These are phyloP conservation scores for Fraxinus latifolia DNA, from an alignment of 305 asterid species.

Conservation along the genomic window DNA sequence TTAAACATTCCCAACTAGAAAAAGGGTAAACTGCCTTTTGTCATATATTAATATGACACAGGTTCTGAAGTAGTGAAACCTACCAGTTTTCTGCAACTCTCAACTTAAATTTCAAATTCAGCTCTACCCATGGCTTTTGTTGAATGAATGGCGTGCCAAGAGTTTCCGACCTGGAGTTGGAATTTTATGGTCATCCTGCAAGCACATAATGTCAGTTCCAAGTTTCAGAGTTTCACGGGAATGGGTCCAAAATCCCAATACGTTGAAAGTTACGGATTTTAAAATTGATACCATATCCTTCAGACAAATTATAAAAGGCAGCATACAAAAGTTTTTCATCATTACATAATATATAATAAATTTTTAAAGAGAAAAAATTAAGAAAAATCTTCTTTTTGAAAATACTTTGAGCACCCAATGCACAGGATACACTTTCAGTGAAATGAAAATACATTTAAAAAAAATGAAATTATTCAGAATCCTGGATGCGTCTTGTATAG, in stretches of 20 bases:
- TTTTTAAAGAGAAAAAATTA: neutral
- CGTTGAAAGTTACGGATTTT: neutral
- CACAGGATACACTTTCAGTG: neutral
- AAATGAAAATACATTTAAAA: neutral
- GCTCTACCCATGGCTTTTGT: slow-evolving; percentile 67
- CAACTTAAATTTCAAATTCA: slow-evolving; percentile 28
- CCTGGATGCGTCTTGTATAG: neutral
- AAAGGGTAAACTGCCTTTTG: neutral
- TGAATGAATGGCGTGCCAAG: slow-evolving; percentile 73
- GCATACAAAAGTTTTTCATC: neutral
- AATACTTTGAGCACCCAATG: neutral
- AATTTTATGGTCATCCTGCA: slow-evolving; percentile 72
- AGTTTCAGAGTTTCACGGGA: slow-evolving; percentile 27
- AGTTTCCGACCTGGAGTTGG: slow-evolving; percentile 61
- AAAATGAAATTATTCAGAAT: neutral
- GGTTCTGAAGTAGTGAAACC: slow-evolving; percentile 19
- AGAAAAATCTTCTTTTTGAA: neutral
- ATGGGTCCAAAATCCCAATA: neutral
- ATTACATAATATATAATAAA: neutral
- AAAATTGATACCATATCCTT: neutral
- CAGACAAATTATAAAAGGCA: neutral
- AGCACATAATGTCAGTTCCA: slow-evolving; percentile 33
- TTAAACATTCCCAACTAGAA: neutral
- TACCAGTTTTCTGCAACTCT: slow-evolving; percentile 33
- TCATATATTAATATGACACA: neutral